Evolutionary conservation across 2,329 filamentous ascomycete genomes (phyloP), one percentile per base, ranked within the genome.

Genomic region (Calonectria multiphialidica): DNA sequence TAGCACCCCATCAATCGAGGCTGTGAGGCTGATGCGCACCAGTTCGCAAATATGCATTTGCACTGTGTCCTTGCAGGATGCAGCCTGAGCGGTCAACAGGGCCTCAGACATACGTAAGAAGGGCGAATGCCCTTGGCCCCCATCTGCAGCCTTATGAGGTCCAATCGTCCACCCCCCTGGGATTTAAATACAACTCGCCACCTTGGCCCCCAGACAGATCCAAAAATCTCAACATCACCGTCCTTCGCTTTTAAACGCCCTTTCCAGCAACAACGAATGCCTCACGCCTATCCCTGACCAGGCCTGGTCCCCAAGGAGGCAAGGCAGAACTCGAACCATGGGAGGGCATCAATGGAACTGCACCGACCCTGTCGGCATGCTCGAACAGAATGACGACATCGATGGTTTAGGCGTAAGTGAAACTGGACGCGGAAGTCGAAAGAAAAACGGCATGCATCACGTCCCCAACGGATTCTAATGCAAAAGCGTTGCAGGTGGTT

Each of bases 401-500:
- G 53, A 59, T 40, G 53, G 53, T n/a, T 12, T 59, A 59, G 53
- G 53, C 37, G 53, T 59, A 59, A 59, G 53, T 59, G 13, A 15
- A 59, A 59, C 18, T 10, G 3, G 21, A 12, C 16, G 44, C 7
- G 5, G 33, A 25, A 15, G 5, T 6, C 10, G 13, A 16, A 40
- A 13, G n/a, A 59, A 21, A 16, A 25, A n/a, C 53, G 2, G 13
- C 21, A 7, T 13, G 21, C 8, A 30, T 23, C 30, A 23, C 13
- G 10, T 12, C 40, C 25, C 21, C 53, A 3, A 59, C 8, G n/a
- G 35, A n/a, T 59, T 59, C 53, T 59, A 59, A 59, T 40, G 10
- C 53, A 40, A 25, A 21, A 18, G 23, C 15, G 15, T 50, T n/a
- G n/a, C 33, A 65, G 62, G 62, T 65, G 30, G 30, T 65, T 28